Evolutionary conservation across 2,329 filamentous ascomycete species (phyloP).

Genomic region (Eutypa lata): DNA sequence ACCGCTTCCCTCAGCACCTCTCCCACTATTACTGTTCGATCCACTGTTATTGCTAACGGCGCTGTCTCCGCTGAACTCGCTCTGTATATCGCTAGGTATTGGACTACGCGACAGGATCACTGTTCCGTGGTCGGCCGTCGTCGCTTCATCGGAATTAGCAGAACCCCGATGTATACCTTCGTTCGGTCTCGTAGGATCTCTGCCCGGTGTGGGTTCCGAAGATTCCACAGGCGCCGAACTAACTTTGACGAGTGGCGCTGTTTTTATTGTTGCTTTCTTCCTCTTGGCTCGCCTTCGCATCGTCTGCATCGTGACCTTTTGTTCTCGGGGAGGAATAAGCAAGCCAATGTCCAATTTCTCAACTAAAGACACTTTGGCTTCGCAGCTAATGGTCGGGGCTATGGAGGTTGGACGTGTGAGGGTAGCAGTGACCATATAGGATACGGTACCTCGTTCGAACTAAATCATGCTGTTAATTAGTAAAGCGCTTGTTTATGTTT

Average conservation of each 20-base stretch:
- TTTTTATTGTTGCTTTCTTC: slow-evolving; percentile 55
- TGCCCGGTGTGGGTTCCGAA: slow-evolving; percentile 33
- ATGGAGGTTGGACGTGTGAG: slow-evolving; percentile 87
- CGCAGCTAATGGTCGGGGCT: slow-evolving; percentile 73
- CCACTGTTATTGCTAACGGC: slow-evolving; percentile 64
- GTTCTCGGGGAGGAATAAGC: slow-evolving; percentile 70
- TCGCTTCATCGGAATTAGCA: slow-evolving; percentile 36
- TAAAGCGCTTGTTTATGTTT: slow-evolving; percentile 2
- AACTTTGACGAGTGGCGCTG: slow-evolving; percentile 30
- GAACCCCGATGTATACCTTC: slow-evolving; percentile 40
- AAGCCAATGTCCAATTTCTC: slow-evolving; percentile 83
- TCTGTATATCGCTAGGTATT: slow-evolving; percentile 54
- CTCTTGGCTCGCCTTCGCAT: slow-evolving; percentile 68
- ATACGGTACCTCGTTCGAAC: slow-evolving; percentile 94
- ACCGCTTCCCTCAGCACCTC: slow-evolving; percentile 41
- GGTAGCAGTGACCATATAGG: slow-evolving; percentile 87
- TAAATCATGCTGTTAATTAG: slow-evolving; percentile 36
- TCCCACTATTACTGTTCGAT: slow-evolving; percentile 51
- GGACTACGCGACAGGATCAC: slow-evolving; percentile 38
- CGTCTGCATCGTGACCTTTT: slow-evolving; percentile 83
- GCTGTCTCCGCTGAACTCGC: slow-evolving; percentile 70
- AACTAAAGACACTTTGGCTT: slow-evolving; percentile 74
- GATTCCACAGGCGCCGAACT: slow-evolving; percentile 38
- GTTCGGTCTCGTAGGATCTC: slow-evolving; percentile 33
- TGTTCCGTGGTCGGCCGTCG: slow-evolving; percentile 27